Base-by-base conservation (phyloP, 2,329 filamentous ascomycete species). In the Paecilomyces sp. region DNA sequence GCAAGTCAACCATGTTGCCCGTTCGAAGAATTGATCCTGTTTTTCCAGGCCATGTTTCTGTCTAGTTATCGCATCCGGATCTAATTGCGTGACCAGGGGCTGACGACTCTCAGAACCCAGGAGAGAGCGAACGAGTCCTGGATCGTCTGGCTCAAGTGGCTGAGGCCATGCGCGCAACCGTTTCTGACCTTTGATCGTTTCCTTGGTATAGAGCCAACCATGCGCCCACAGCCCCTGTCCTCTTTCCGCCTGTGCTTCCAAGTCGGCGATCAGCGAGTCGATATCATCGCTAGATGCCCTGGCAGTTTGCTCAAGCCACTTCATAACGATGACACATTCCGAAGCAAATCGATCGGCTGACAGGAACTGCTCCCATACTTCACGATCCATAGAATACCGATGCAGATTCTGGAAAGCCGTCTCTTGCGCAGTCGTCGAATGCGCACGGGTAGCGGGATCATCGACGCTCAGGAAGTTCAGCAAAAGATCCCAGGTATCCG, bases 171-270 rank as follows among this genome's bases (percentile, higher is more conserved):
- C 84, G 61, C 89, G 84, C 64, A 94, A 78, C 60, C 89, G 87
- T 78, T 97, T 99, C 71, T 91, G 86, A 59, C 90, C 84, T 78
- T 99, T 99, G 75, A 99, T 91, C 55, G 88, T 88, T 60, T 90
- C 86, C 63, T 92, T 90, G 0, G 94, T 97, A 72, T 96, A 91
- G 63, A 97, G 85, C 90, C 92, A 97, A 50, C 93, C 93, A 72
- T 92, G 87, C 30, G 90, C 87, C 78, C 94, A 90, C 9, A 92
- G 86, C 56, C 92, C 90, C 56, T 78, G 76, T 9, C 89, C 89
- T 67, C 90, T 82, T 61, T 93, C 89, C 12, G 90, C 88, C 63
- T 87, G 87, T 61, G 86, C 82, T 71, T 92, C 88, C 58, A 92
- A 82, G 59, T 93, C 88, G 57, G 87, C 83, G 56, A 92, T 88